Percentiles rank a stretch among this genome's conserved stretches.
phyloP scores from a whole-genome alignment of 148 eudicot genomes.

The Salicornia ramosissima region DNA sequence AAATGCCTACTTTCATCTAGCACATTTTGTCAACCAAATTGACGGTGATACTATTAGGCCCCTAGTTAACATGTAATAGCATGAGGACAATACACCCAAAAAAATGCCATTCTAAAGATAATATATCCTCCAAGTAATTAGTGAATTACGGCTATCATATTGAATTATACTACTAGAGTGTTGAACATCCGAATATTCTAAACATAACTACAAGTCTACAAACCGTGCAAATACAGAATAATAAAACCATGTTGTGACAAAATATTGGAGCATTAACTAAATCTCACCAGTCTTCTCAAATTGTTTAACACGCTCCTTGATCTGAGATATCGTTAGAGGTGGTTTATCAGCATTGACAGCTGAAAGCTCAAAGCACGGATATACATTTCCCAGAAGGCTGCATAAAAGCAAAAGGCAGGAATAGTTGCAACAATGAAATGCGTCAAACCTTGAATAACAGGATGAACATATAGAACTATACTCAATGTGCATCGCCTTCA shows the following conservation, averaged over 20 bases:
- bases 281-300: constrained; percentile 81
- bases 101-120: not conserved
- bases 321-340: constrained; percentile 67
- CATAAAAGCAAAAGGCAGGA: constrained; percentile 16
- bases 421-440: not conserved
- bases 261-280: not conserved
- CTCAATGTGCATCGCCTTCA: not conserved
- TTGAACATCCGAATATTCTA: not conserved
- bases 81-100: too few species aligned
- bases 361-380: constrained; percentile 92
- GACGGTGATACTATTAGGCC: too few species aligned
- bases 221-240: not conserved
- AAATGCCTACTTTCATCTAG: too few species aligned
- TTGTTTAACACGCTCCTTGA: constrained; percentile 85
- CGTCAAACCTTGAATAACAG: not conserved
- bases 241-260: not conserved
- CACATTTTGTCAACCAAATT: too few species aligned
- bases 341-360: constrained; percentile 97
- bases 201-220: not conserved
- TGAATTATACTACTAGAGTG: not conserved
- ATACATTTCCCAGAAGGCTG: constrained; percentile 78
- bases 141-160: not conserved
- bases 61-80: too few species aligned
- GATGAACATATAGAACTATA: not conserved
- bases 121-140: not conserved